Conservation (phyloP, 2,329 filamentous ascomycete genomes). For the Huntiella bhutanensis region DNA sequence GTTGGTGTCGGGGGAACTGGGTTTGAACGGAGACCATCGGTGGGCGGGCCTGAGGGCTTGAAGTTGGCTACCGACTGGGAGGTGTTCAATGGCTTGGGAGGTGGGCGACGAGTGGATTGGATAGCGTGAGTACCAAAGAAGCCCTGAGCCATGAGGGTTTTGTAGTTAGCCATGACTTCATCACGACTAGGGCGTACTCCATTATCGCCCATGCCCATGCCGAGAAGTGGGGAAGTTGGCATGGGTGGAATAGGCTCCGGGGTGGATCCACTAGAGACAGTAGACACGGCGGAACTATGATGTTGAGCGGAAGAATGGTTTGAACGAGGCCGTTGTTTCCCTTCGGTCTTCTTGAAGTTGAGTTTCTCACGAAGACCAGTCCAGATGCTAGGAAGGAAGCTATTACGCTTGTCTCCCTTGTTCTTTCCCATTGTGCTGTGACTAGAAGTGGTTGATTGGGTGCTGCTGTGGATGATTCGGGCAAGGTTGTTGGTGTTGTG, state of each 20-base stretch:
- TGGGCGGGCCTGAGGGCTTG: constrained; percentile 9
- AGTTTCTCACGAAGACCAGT: constrained; percentile 16
- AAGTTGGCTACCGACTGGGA: constrained; percentile 9
- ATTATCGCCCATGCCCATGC: constrained; percentile 8
- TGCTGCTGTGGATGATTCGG: constrained; percentile 3
- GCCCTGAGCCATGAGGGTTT: constrained; percentile 34
- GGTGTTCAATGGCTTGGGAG: constrained; percentile 13
- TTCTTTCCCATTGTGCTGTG: constrained; percentile 7
- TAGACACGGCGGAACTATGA: not conserved
- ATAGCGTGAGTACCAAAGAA: constrained; percentile 42
- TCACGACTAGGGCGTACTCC: constrained; percentile 19
- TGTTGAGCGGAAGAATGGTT: constrained; percentile 6
- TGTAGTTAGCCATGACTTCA: constrained; percentile 37
- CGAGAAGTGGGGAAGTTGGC: not conserved
- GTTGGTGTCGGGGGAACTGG: constrained; percentile 11
- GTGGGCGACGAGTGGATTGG: constrained; percentile 32
- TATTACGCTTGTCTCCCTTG: constrained; percentile 9
- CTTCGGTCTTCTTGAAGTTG: constrained; percentile 13
- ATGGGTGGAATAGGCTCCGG: not conserved
- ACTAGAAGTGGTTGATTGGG: not conserved
- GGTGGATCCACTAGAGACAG: not conserved
- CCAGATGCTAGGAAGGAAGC: constrained; percentile 15
- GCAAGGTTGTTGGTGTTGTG: constrained; percentile 3
- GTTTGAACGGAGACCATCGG: constrained; percentile 8
- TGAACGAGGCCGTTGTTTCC: constrained; percentile 8